Evolutionary conservation across 2,329 filamentous ascomycete species (phyloP), one percentile per base, ranked within the genome.

Genomic region (Monosporascus sp.): DNA sequence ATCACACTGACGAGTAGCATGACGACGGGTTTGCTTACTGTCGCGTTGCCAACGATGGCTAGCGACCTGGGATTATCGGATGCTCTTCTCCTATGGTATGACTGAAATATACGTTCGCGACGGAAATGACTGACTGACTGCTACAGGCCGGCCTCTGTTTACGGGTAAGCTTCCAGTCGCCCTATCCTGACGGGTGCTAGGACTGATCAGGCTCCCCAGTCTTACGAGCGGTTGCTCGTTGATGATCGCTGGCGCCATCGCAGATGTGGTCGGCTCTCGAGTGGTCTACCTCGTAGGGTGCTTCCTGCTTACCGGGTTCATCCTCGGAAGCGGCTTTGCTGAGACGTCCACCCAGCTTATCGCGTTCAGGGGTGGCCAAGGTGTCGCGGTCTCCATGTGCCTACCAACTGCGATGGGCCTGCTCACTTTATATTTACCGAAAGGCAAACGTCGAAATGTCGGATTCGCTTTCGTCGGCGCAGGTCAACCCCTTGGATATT

Each of bases 401-500:
- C 57, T 72, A 1, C 62, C 73, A 1, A 66, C 68, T 4, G 68
- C 68, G 0, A 64, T 75, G 0, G 59, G 65, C 6, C 64, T 75
- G 9, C 56, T 75, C 8, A 64, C 69, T 0, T 57, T 61, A 18
- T 61, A 59, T 6, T 27, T 74, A 5, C 59, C 64, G 0, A 55
- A 57, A 0, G 72, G 73, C 0, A 54, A 66, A 9, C 58, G 58
- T 0, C 66, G 74, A 1, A 77, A 76, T 49, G 50, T 76, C 2
- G 72, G 63, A 0, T 76, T 77, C 55, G 64, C 72, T 0, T 75
- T 70, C 51, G 53, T 78, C 6, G 76, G 78, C 0, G 60, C 77
- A 22, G 72, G 71, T 41, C 72, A 75, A 51, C 73, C 76, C 0
- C 61, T 81, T 0, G 79, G 78, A 0, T 81, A 79, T 57, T 76